Evolutionary conservation across 2,329 filamentous ascomycete genomes (phyloP).

Genomic region (Aspergillus pseudotamarii): DNA sequence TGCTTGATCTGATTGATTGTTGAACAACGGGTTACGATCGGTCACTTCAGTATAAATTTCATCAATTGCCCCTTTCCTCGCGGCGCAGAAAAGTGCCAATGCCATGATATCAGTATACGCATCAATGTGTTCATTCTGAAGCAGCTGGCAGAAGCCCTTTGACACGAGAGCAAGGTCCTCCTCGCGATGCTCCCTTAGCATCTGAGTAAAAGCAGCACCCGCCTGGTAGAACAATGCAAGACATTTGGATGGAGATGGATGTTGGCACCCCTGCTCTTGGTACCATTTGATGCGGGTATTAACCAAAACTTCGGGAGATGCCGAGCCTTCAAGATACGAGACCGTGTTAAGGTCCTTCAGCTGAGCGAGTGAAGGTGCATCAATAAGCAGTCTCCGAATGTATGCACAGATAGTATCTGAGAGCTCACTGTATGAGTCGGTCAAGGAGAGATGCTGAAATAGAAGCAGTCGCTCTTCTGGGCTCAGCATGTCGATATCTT

Average conservation of each 20-base stretch:
- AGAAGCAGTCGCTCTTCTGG: constrained; percentile 46
- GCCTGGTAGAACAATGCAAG: constrained; percentile 44
- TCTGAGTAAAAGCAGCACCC: constrained; percentile 30
- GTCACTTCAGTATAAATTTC: constrained; percentile 66
- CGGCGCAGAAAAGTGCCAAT: constrained; percentile 60
- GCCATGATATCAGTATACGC: constrained; percentile 58
- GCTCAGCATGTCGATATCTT: constrained; percentile 47
- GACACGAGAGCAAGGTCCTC: constrained; percentile 42
- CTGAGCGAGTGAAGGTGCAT: constrained; percentile 42
- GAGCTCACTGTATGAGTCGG: constrained; percentile 31
- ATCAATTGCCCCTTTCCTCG: constrained; percentile 60
- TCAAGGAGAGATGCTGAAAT: constrained; percentile 40
- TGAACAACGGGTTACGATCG: constrained; percentile 64
- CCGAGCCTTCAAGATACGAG: constrained; percentile 45
- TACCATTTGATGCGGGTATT: constrained; percentile 48
- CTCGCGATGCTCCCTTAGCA: constrained; percentile 34
- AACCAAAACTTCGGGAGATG: constrained; percentile 40
- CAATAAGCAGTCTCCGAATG: constrained; percentile 39
- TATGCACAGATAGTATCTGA: constrained; percentile 35
- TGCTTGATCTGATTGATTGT: constrained; percentile 64
- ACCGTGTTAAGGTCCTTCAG: constrained; percentile 43
- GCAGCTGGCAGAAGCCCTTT: constrained; percentile 38
- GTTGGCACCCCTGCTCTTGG: constrained; percentile 38
- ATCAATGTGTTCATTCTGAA: constrained; percentile 41
- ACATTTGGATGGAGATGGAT: constrained; percentile 38